Conservation (phyloP, 2,329 filamentous ascomycete species). For the Alternaria sp. region DNA sequence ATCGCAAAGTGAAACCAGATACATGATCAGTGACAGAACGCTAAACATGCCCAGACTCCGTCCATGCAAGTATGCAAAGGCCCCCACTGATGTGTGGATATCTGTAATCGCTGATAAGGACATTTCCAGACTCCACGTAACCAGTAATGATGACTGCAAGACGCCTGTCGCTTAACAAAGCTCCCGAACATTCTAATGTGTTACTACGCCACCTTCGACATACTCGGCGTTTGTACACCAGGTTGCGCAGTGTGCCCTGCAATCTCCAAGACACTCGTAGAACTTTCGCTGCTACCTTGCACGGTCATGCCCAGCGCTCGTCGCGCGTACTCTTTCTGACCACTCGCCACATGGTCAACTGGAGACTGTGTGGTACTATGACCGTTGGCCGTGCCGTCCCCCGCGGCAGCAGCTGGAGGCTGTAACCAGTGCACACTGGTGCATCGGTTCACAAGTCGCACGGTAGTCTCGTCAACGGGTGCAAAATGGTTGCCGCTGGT, state of each 20-base stretch:
- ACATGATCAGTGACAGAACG: slow-evolving; percentile 1
- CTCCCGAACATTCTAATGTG: neutral
- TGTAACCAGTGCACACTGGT: slow-evolving; percentile 72
- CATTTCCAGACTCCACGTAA: neutral
- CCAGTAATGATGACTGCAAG: neutral
- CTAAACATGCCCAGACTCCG: slow-evolving; percentile 11
- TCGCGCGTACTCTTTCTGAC: slow-evolving; percentile 47
- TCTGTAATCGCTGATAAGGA: slow-evolving; percentile 8
- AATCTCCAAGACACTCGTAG: slow-evolving; percentile 49
- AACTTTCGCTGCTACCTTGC: slow-evolving; percentile 43
- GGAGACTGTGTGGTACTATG: slow-evolving; percentile 31
- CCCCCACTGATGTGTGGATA: slow-evolving; percentile 1
- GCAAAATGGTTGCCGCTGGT: slow-evolving; percentile 76
- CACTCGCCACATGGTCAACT: slow-evolving; percentile 29
- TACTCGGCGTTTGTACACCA: slow-evolving; percentile 50
- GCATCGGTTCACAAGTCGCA: slow-evolving; percentile 78
- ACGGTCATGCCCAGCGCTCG: slow-evolving; percentile 50
- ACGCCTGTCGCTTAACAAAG: neutral
- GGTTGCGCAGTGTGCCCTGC: slow-evolving; percentile 50
- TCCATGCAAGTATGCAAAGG: slow-evolving; percentile 13
- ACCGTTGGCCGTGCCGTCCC: slow-evolving; percentile 26
- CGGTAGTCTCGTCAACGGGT: slow-evolving; percentile 79
- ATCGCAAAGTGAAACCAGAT: neutral
- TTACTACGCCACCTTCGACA: slow-evolving; percentile 28
- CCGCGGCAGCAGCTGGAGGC: slow-evolving; percentile 15